Evolutionary conservation across 129 eudicot species (phyloP).

Genomic region (Tagetes erecta): DNA sequence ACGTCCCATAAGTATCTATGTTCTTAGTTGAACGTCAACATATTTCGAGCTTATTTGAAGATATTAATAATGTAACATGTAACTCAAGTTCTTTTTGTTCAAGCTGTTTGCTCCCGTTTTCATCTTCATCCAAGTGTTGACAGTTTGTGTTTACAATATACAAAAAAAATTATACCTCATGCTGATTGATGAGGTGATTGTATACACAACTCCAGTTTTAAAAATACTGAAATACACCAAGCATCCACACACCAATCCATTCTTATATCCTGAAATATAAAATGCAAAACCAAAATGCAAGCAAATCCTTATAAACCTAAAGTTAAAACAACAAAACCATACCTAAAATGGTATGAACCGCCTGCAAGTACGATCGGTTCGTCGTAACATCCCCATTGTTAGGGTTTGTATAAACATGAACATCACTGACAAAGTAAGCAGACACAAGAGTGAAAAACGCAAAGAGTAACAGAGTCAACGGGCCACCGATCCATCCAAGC

Average conservation of each 20-base stretch:
- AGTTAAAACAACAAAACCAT: not conserved
- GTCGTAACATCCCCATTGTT: constrained; percentile 41
- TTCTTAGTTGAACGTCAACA: not conserved
- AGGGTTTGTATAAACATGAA: constrained; percentile 62
- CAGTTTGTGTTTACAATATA: not conserved
- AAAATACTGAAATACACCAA: constrained; percentile 56
- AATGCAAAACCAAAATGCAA: constrained; percentile 12
- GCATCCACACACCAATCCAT: constrained; percentile 53
- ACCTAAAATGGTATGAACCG: constrained; percentile 66
- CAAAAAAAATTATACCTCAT: constrained; percentile 47
- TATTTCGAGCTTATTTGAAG: not conserved
- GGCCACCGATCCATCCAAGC: constrained; percentile 94
- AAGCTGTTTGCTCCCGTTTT: not conserved
- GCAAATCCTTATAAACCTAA: not conserved
- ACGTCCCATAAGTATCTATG: not conserved
- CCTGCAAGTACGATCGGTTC: constrained; percentile 66
- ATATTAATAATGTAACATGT: not conserved
- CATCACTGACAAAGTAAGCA: constrained; percentile 52
- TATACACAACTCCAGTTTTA: constrained; percentile 68
- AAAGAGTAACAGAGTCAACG: constrained; percentile 49
- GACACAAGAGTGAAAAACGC: constrained; percentile 61
- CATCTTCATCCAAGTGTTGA: constrained; percentile 11
- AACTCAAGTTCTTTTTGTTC: not conserved
- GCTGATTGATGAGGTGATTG: constrained; percentile 67
- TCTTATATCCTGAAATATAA: constrained; percentile 59